A percentile compares a stretch with the other conserved stretches of the same genome.
Conservation (phyloP, 2,329 filamentous ascomycete genomes). For the Exutisphaerella laricina region DNA sequence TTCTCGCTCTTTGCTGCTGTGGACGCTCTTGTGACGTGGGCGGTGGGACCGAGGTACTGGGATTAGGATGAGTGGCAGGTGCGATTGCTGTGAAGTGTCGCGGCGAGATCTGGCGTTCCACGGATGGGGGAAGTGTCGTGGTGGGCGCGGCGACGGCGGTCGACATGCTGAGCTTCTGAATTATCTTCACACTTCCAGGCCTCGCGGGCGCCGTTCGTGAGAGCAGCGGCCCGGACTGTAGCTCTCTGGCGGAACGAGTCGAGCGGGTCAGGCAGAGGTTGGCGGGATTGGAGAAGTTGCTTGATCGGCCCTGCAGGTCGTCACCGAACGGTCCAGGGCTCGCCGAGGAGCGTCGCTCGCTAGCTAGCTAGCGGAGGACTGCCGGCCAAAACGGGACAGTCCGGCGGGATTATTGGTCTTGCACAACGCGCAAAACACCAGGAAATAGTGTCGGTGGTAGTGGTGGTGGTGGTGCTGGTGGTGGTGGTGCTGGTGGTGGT, state of each 20-base stretch:
- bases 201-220: slow-evolving; percentile 4
- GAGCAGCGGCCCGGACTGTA: slow-evolving; percentile 1
- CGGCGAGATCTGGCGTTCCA: slow-evolving; percentile 36
- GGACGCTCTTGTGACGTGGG: slow-evolving; percentile 21
- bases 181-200: too few relatives aligned
- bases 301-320: slow-evolving; percentile 4
- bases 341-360: slow-evolving; percentile 3
- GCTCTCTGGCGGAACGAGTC: slow-evolving; percentile 1
- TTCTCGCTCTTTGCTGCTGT: slow-evolving; percentile 29
- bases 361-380: slow-evolving; percentile 5
- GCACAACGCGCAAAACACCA: too few relatives aligned
- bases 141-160: slow-evolving; percentile 43
- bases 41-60: neutral
- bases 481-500: too few relatives aligned
- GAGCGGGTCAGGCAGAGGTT: slow-evolving; percentile 2
- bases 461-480: too few relatives aligned
- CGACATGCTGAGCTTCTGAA: slow-evolving; percentile 44
- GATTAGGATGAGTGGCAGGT: slow-evolving; percentile 29
- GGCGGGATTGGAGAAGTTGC: slow-evolving; percentile 1
- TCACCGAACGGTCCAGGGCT: slow-evolving; percentile 1
- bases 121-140: slow-evolving; percentile 32
- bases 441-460: too few relatives aligned
- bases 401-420: too few relatives aligned
- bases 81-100: slow-evolving; percentile 43
- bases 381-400: too few relatives aligned